A percentile compares a stretch with the other conserved stretches of the same genome.
Evolutionary conservation across 148 eudicot genomes (phyloP).

Genomic region (Rheum nobile): DNA sequence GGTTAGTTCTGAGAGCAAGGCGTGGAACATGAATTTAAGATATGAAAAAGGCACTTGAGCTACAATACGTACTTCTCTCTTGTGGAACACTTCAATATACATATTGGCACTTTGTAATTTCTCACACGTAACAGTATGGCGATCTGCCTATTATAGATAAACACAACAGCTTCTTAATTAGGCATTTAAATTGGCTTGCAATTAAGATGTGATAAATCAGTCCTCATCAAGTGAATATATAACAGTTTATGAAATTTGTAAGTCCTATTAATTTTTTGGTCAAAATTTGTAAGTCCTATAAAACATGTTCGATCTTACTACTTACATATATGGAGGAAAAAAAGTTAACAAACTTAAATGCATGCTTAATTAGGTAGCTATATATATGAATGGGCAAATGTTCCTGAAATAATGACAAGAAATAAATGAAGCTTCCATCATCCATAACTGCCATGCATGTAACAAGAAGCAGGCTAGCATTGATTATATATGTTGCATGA

Average conservation of each 20-base stretch:
- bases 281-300: too few species aligned
- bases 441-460: neutral
- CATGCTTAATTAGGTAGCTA: neutral
- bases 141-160: too few species aligned
- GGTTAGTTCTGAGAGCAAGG: neutral
- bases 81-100: conserved; percentile 5
- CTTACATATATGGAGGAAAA: neutral
- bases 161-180: neutral
- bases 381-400: conserved; percentile 4
- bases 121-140: conserved; percentile 1
- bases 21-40: neutral
- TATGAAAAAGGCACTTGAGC: neutral
- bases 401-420: neutral
- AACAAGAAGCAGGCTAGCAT: neutral
- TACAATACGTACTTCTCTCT: neutral
- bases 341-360: neutral
- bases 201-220: neutral
- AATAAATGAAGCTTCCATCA: conserved; percentile 4
- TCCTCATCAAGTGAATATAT: too few species aligned
- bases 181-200: neutral
- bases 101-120: neutral
- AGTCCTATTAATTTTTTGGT: too few species aligned
- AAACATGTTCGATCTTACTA: neutral
- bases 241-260: too few species aligned
- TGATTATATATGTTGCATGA: neutral